Evolutionary conservation across 2,329 filamentous ascomycete genomes (phyloP).

Genomic region (Arthrinium phaeospermum): DNA sequence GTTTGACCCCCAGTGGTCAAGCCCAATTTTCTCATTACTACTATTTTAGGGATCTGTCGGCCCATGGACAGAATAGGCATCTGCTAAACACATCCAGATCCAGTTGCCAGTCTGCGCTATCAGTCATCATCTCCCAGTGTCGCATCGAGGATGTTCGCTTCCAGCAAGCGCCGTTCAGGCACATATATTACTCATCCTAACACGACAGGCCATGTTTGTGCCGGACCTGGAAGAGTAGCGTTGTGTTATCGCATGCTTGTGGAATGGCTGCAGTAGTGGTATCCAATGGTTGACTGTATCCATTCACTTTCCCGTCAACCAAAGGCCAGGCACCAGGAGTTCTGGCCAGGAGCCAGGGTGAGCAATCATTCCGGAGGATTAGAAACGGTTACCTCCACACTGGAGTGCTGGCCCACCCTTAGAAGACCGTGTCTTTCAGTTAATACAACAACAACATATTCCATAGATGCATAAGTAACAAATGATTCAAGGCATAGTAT

Average conservation of each 20-base stretch:
- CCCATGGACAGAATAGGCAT: neutral
- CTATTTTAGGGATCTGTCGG: neutral
- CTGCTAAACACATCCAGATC: neutral
- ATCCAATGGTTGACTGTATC: no score
- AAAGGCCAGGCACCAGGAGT: neutral
- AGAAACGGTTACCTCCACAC: neutral
- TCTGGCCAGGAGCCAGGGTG: no score
- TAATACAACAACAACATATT: no score
- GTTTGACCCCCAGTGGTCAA: neutral
- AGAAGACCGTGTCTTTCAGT: no score
- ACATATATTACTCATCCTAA: neutral
- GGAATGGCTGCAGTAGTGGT: neutral
- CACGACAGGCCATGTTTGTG: neutral
- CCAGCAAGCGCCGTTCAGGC: neutral
- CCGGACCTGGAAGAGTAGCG: neutral
- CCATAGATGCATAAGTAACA: no score
- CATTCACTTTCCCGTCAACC: neutral
- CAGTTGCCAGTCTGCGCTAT: neutral
- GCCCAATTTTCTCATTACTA: no score
- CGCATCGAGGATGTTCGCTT: neutral
- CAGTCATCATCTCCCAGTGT: neutral
- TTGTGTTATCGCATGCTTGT: neutral
- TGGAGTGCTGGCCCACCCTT: no score
- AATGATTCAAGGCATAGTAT: neutral
- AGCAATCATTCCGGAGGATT: neutral